Base-by-base conservation (phyloP, 768 basidiomycete genomes). In the Russula virescens region DNA sequence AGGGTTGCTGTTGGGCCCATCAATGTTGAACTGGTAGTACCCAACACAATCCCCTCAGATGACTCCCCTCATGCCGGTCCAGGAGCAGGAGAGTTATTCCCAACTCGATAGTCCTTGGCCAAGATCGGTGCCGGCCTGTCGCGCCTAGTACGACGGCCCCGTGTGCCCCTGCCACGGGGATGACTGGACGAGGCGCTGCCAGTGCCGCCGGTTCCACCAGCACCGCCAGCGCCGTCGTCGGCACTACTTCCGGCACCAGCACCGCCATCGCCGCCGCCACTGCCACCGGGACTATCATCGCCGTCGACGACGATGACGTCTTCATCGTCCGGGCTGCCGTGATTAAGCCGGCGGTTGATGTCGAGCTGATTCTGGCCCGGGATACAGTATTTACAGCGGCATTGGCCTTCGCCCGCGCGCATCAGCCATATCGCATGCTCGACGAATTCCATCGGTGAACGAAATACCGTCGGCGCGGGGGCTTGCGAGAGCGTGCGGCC, bases 341-440 rank as follows among this genome's bases (percentile, higher is more conserved):
- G 63, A 21, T 55, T 13, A 0, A 64, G 48, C 0, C 63, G 47
- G 0, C 1, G 14, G 19, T 64, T 60, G 47, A 64, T 60, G 4
- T 28, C 46, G 0, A 1, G 9, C 31, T 64, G 63, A 11, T 8
- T 50, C 53, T 63, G 63, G 23, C 53, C 58, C 1, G 52, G 58
- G 0, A 0, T 23, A 16, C 63, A 64, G 31, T 64, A 64, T 3
- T 64, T 60, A 53, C 63, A 64, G 8, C 35, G 28, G 21, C 63
- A 64, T 2, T n/a, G 47, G 6, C 40, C 58, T 16, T 3, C 14
- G 5, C 42, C 0, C 19, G 52, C 52, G 19, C 34, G 48, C 63
- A 64, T 64, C 53, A 67, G 66, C 66, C 66, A 67, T 19, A 67
- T 65, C 3, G 66, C 66, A 19, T 67, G 66, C 3, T 52, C 55